Evolutionary conservation across 805 yeast species (phyloP), one percentile per base, ranked within the genome.

Genomic region (Candida hispaniensis): DNA sequence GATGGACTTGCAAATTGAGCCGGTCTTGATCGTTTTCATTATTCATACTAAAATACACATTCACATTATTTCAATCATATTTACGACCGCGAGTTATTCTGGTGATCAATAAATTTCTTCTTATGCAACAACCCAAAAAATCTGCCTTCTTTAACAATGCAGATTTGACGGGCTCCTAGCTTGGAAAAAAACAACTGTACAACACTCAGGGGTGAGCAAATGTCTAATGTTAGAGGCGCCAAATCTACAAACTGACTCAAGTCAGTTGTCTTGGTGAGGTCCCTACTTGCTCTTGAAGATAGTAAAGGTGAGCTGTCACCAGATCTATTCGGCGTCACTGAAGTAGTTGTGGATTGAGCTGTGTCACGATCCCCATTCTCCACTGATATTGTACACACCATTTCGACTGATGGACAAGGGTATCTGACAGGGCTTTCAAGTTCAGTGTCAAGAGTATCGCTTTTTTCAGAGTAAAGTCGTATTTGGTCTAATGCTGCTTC

Each of bases 41-140:
- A n/a, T n/a, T n/a, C n/a, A n/a, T n/a, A n/a, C n/a, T n/a, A n/a
- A n/a, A n/a, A n/a, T n/a, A n/a, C n/a, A n/a, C n/a, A n/a, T n/a
- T n/a, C n/a, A n/a, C n/a, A n/a, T n/a, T n/a, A n/a, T n/a, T n/a
- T n/a, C n/a, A n/a, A n/a, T n/a, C n/a, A n/a, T 19, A 19, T 19
- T 8, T 7, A 22, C 14, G 26, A 14, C 6, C 22, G 27, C 20
- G 39, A 21, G 16, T 40, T 33, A 14, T 52, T 45, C 35, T 60
- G 56, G 39, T 52, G 66, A 38, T 68, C 73, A 38, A 71, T 66
- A 42, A 68, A 62, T 26, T 60, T 59, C 49, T 71, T 71, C 49
- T 67, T 68, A 45, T 72, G 74, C 40, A 71, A 50, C 4, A 70
- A 58, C 1, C 75, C 75, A 39, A 60, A 59, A 46, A 61, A 70